A percentile compares a stretch with the other conserved stretches of the same genome.
Evolutionary conservation across 2,329 filamentous ascomycete species (phyloP).

Genomic region (Trichoderma cornu-damae): DNA sequence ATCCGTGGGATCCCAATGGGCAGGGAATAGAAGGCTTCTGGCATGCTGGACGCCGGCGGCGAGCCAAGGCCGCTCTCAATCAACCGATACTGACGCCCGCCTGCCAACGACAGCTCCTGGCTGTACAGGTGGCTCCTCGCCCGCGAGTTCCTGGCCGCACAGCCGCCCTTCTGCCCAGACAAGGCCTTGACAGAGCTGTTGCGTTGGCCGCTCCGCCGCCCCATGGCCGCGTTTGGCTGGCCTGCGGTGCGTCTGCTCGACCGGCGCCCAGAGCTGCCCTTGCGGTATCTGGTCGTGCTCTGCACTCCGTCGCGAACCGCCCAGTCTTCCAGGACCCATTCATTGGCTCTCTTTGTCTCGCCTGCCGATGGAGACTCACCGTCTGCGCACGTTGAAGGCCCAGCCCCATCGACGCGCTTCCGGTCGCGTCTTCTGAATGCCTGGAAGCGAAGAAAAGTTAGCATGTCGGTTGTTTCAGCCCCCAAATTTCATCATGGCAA

Average conservation of each 20-base stretch:
- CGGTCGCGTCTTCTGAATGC: conserved; percentile 40
- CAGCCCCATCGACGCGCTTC: background rate
- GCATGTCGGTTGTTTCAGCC: background rate
- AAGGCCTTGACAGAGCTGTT: conserved; percentile 30
- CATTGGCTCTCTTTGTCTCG: conserved; percentile 58
- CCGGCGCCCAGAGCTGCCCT: conserved; percentile 36
- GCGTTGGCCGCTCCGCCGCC: conserved; percentile 23
- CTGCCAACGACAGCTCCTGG: conserved; percentile 22
- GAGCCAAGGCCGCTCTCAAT: conserved; percentile 17
- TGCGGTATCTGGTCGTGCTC: conserved; percentile 77
- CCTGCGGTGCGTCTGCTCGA: conserved; percentile 16
- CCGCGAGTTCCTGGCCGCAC: conserved; percentile 28
- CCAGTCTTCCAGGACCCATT: conserved; percentile 72
- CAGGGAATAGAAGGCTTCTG: conserved; percentile 24
- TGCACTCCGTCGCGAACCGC: conserved; percentile 68
- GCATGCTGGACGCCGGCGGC: conserved; percentile 22
- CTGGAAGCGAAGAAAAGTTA: conserved; percentile 26
- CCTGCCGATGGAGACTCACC: conserved; percentile 11
- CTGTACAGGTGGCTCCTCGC: conserved; percentile 25
- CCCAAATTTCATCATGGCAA: background rate
- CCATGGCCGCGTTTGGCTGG: conserved; percentile 14
- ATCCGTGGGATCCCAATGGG: conserved; percentile 24
- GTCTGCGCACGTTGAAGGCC: conserved; percentile 20
- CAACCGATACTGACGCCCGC: conserved; percentile 2
- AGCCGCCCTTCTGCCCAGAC: conserved; percentile 34